Percentiles rank a stretch among this genome's conserved stretches.
These are phyloP conservation scores for Ophiostoma populinum DNA, from an alignment of 2,329 filamentous ascomycete genomes.

Conservation along the genomic window DNA sequence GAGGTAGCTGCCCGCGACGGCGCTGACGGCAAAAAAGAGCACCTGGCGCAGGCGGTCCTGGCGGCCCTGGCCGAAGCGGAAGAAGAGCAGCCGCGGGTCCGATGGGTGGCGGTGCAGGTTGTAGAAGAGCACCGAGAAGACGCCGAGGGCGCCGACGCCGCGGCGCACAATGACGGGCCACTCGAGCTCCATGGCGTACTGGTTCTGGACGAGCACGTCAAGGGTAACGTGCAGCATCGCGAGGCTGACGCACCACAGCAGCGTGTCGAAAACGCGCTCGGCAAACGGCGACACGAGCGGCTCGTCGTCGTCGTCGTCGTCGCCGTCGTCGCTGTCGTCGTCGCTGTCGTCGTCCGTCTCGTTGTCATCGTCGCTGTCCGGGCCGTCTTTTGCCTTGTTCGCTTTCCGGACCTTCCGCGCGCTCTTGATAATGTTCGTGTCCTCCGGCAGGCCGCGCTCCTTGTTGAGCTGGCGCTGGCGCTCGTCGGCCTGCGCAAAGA, in stretches of 20 bases:
- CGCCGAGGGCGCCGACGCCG: conserved; percentile 34
- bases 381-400: not conserved
- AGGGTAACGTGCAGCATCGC: conserved; percentile 61
- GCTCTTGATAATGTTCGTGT: not conserved
- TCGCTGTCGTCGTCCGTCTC: conserved; percentile 12
- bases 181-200: conserved; percentile 51
- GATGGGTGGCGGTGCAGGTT: conserved; percentile 35
- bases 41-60: conserved; percentile 34
- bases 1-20: conserved; percentile 56
- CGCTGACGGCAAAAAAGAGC: conserved; percentile 46
- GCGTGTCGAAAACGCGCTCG: conserved; percentile 36
- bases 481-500: conserved; percentile 33
- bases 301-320: conserved; percentile 14
- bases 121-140: conserved; percentile 38
- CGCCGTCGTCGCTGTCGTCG: conserved; percentile 19
- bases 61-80: conserved; percentile 24
- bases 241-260: conserved; percentile 44
- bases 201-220: conserved; percentile 62
- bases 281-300: conserved; percentile 23
- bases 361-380: conserved; percentile 3
- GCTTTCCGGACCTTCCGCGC: not conserved
- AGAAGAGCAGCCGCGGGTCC: conserved; percentile 30
- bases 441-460: conserved; percentile 11
- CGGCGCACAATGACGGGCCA: conserved; percentile 39
- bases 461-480: conserved; percentile 20